Conservation (phyloP, 2,329 filamentous ascomycete species). For the Sarocladium kiliense region DNA sequence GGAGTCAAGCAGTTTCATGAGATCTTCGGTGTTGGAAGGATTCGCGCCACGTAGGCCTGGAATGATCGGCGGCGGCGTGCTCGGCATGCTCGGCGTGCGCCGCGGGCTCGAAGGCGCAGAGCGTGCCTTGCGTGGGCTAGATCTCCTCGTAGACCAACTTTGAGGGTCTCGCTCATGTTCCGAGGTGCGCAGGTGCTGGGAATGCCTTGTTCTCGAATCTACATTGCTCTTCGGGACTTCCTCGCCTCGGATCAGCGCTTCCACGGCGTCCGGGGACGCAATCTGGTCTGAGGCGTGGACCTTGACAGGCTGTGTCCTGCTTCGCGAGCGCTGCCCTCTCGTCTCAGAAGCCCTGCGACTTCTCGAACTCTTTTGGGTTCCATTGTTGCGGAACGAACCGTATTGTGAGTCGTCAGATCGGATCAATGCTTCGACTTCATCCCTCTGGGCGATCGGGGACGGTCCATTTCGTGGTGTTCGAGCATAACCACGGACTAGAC, state of each 20-base stretch:
- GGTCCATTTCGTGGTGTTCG: not conserved
- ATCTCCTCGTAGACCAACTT: not conserved
- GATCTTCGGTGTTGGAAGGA: not conserved
- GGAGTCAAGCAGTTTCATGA: not conserved
- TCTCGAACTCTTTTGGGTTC: not conserved
- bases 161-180: not conserved
- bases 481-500: not conserved
- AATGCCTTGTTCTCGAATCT: not conserved
- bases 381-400: not conserved
- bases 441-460: not conserved
- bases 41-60: not conserved
- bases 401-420: not conserved
- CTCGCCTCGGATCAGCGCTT: not conserved
- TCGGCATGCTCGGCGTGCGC: too few species aligned
- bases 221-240: not conserved
- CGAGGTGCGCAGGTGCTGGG: not conserved
- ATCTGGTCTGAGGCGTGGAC: too few species aligned
- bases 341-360: too few species aligned
- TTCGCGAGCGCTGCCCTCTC: too few species aligned
- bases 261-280: not conserved
- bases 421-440: not conserved
- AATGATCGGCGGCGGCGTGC: too few species aligned
- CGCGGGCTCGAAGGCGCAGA: too few species aligned
- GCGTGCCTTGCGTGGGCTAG: not conserved
- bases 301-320: too few species aligned